These are phyloP conservation scores for Hypocreales sp. DNA, from an alignment of 2,329 filamentous ascomycete species.

Conservation along the genomic window DNA sequence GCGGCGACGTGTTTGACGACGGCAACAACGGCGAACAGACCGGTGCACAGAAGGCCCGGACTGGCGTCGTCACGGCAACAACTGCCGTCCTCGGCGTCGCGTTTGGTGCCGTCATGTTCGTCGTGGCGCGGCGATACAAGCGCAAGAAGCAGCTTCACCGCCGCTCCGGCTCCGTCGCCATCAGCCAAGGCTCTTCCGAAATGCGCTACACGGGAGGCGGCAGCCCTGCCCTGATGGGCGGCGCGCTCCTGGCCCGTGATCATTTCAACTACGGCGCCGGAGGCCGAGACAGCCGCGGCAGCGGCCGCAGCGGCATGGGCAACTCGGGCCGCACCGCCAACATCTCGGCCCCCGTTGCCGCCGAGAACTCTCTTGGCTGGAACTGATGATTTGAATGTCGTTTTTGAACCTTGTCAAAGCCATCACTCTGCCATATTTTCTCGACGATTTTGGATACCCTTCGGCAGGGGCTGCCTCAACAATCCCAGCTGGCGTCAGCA, in stretches of 20 bases:
- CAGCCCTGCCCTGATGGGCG: conserved; percentile 54
- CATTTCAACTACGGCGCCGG: conserved; percentile 35
- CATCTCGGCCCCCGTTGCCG: conserved; percentile 82
- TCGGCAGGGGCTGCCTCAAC: conserved; percentile 9
- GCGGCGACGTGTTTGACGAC: conserved; percentile 26
- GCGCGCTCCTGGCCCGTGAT: conserved; percentile 43
- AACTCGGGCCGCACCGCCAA: conserved; percentile 42
- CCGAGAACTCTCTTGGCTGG: conserved; percentile 92
- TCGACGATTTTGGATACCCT: conserved; percentile 16
- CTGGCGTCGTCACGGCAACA: neutral
- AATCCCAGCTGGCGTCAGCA: too few species aligned
- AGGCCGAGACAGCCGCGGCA: conserved; percentile 46
- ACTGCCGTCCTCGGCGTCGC: conserved; percentile 58
- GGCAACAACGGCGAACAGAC: conserved; percentile 32
- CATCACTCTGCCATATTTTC: conserved; percentile 5
- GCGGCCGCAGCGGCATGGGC: conserved; percentile 40
- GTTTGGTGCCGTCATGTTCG: conserved; percentile 78
- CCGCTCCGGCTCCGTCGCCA: conserved; percentile 58
- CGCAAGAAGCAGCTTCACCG: conserved; percentile 62
- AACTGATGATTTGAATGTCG: conserved; percentile 37
- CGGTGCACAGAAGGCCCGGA: conserved; percentile 36
- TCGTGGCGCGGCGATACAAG: conserved; percentile 80
- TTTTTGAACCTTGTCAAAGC: neutral
- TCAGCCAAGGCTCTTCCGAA: conserved; percentile 27
- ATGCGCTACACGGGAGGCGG: conserved; percentile 34